Evolutionary conservation across 176 grass and related monocot genomes (phyloP).

Genomic region (Zoysia japonica): DNA sequence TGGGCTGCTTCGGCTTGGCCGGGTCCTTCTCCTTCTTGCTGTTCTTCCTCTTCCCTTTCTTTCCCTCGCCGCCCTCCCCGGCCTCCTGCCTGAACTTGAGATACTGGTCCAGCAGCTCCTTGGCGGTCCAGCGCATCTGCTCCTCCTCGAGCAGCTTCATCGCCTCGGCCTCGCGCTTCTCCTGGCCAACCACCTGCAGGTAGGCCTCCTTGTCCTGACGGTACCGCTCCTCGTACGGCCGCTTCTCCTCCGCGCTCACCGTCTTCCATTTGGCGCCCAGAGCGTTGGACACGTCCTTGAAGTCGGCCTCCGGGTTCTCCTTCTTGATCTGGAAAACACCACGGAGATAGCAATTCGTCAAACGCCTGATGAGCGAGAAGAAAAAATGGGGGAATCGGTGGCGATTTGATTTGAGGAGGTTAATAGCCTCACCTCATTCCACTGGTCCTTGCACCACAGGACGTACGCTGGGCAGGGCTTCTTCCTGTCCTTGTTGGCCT

Average conservation of each 20-base stretch:
- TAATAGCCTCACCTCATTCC: slow-evolving; percentile 52
- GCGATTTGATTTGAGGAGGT: too few species aligned
- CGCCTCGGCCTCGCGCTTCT: slow-evolving; percentile 78
- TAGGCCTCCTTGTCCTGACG: slow-evolving; percentile 74
- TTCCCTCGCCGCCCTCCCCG: slow-evolving; percentile 26
- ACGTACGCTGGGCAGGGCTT: slow-evolving; percentile 67
- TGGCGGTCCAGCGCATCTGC: slow-evolving; percentile 73
- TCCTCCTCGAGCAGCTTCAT: slow-evolving; percentile 92
- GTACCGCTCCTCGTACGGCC: slow-evolving; percentile 84
- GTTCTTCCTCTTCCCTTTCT: slow-evolving; percentile 59
- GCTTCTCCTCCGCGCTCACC: slow-evolving; percentile 60
- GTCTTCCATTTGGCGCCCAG: slow-evolving; percentile 78
- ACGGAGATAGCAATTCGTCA: slow-evolving; percentile 12
- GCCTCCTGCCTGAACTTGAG: slow-evolving; percentile 76
- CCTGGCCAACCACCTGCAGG: slow-evolving; percentile 68
- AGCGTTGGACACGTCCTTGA: slow-evolving; percentile 65
- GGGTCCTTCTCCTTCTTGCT: slow-evolving; percentile 83
- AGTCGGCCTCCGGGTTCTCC: slow-evolving; percentile 63
- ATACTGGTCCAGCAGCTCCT: slow-evolving; percentile 80
- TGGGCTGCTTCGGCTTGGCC: slow-evolving; percentile 72
- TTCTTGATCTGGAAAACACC: slow-evolving; percentile 52
- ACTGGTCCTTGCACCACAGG: slow-evolving; percentile 87
- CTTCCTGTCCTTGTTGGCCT: slow-evolving; percentile 52
- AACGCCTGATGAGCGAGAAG: background rate
- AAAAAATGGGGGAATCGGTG: too few species aligned